A percentile compares a stretch with the other conserved stretches of the same genome.
phyloP scores from a whole-genome alignment of 1,284 basidiomycete genomes.

The Ceratobasidium sp. region DNA sequence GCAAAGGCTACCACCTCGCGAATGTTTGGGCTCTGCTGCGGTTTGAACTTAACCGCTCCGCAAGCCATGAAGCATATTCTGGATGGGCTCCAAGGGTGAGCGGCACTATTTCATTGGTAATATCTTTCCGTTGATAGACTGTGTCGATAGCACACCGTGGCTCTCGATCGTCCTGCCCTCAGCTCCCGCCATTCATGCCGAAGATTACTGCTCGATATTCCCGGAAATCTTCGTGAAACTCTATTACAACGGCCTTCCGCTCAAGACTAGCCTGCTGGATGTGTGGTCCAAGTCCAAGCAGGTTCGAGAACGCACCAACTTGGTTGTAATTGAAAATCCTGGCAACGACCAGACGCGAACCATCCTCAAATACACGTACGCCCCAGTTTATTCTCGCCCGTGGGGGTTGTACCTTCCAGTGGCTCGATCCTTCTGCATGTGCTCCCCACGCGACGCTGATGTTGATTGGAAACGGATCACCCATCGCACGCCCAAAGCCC shows the following conservation, averaged over 20 bases:
- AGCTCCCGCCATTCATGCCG: neutral
- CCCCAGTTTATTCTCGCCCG: neutral
- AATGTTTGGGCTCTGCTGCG: constrained; percentile 8
- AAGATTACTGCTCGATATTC: constrained; percentile 1
- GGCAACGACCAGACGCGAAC: neutral
- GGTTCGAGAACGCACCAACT: constrained; percentile 3
- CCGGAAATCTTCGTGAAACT: constrained; percentile 9
- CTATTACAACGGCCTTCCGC: neutral
- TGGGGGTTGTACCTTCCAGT: neutral
- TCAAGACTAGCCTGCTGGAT: neutral
- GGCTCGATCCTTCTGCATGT: neutral
- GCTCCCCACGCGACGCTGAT: neutral
- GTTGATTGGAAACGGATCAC: neutral
- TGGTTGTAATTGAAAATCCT: constrained; percentile 10
- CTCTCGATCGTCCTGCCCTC: neutral
- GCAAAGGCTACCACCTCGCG: neutral
- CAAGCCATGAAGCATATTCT: neutral
- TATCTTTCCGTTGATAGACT: no score
- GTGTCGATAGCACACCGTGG: neutral
- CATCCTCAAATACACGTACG: neutral
- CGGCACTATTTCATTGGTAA: no score
- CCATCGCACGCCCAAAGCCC: neutral
- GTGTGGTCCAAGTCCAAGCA: constrained; percentile 1
- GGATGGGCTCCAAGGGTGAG: neutral
- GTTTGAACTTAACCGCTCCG: neutral